A percentile compares a stretch with the other conserved stretches of the same genome.
phyloP scores from a whole-genome alignment of 495 filamentous ascomycete genomes.

The Diplogelasinospora grovesii region DNA sequence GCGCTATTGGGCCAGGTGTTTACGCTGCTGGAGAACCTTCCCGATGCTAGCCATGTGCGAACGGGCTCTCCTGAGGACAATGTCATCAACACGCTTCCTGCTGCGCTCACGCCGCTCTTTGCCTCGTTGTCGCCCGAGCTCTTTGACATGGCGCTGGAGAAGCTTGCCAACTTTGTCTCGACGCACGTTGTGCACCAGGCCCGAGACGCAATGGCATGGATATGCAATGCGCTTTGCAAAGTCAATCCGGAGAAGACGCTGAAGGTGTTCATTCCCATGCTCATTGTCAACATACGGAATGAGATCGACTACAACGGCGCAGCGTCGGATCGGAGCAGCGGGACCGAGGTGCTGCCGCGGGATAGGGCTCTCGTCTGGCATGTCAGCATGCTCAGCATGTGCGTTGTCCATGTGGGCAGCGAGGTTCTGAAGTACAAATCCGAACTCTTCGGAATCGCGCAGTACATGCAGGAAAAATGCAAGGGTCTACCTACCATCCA shows the following conservation, averaged over 20 bases:
- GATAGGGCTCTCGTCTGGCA: conserved; percentile 95
- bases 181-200: conserved; percentile 97
- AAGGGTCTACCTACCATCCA: conserved; percentile 89
- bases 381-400: conserved; percentile 97
- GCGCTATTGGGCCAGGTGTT: conserved; percentile 91
- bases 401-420: conserved; percentile 88
- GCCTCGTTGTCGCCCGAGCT: conserved; percentile 87
- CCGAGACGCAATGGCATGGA: conserved; percentile 97
- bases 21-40: conserved; percentile 88
- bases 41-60: conserved; percentile 77
- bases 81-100: conserved; percentile 91
- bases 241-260: conserved; percentile 87
- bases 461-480: conserved; percentile 94
- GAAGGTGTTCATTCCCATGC: conserved; percentile 79
- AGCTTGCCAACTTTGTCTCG: conserved; percentile 86
- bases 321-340: conserved; percentile 86
- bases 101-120: conserved; percentile 84
- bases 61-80: conserved; percentile 94
- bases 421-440: conserved; percentile 81
- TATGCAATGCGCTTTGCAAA: conserved; percentile 92
- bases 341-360: conserved; percentile 85
- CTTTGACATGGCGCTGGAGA: conserved; percentile 84
- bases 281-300: conserved; percentile 84
- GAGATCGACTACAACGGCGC: conserved; percentile 98
- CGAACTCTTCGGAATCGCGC: conserved; percentile 83